Percentiles rank a stretch among this genome's conserved stretches.
Evolutionary conservation across 23 red algal species (phyloP).

Genomic region (Gracilaria domingensis): DNA sequence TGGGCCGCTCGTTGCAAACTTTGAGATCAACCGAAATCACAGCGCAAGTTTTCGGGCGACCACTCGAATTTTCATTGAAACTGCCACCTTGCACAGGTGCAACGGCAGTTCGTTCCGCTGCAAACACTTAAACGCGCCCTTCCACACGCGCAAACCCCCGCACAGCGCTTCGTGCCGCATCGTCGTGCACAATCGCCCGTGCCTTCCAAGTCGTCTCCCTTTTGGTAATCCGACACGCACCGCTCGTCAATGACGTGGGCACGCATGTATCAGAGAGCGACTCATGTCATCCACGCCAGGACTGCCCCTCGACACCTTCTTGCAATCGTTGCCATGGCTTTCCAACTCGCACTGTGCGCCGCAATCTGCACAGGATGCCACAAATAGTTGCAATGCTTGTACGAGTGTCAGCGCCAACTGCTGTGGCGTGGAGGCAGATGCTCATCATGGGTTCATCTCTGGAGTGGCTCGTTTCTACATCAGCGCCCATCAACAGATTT

Average conservation of each 20-base stretch:
- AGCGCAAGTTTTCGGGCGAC: no score
- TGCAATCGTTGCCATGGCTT: not conserved
- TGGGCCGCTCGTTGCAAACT: no score
- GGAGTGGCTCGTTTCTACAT: not conserved
- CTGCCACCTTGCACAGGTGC: not conserved
- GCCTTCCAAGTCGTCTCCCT: not conserved
- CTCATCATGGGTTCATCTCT: not conserved
- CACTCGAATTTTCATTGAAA: not conserved
- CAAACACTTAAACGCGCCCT: not conserved
- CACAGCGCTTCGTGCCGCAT: no score
- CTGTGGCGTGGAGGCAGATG: not conserved
- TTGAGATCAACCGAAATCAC: no score
- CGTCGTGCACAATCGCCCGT: no score
- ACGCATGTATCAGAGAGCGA: not conserved
- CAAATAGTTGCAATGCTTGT: constrained; percentile 15
- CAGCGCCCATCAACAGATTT: not conserved
- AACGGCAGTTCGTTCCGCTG: not conserved
- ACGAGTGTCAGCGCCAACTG: constrained; percentile 7
- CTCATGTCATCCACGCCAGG: not conserved
- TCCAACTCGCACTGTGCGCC: not conserved
- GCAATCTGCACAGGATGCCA: not conserved
- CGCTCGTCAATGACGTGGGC: not conserved
- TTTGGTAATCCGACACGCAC: not conserved
- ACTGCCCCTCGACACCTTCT: not conserved
- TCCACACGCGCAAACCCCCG: not conserved